Base-by-base conservation (phyloP, 176 grass and related monocot genomes). In the Bothriochloa decipiens region DNA sequence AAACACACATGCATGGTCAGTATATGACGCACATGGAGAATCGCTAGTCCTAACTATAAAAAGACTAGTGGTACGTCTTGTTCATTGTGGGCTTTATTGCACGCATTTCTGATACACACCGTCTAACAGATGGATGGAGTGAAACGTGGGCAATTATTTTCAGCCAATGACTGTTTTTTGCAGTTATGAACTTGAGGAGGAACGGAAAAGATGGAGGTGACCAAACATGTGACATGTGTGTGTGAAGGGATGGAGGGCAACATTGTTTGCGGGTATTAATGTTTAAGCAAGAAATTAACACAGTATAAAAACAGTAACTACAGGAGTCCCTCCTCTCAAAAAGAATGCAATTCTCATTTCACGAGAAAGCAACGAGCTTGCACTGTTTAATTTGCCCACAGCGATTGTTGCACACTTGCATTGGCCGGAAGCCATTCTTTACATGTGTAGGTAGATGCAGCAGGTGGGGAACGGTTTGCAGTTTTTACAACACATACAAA, bases 1-100 rank as follows among this genome's bases (percentile, higher is more conserved):
- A 74, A 29, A 49, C 3, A 62, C 0, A 9, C 23, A 62, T 26
- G n/a, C 14, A 49, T 4, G 70, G n/a, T 16, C 23, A 23, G 4
- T 57, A 70, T 15, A 49, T 18, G 43, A 26, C 26, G 43, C 70
- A 74, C 43, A 49, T 49, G 70, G 70, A 74, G 27, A 74, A 29
- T 10, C 16, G 20, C 20, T 62, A 57, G 52, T 20, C 6, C 52
- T 57, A 57, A 22, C 52, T 57, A 57, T 57, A 57, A 57, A 2
- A 57, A 22, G 52, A 49, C 46, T 3, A 57, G 13, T 16, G 9
- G 0, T 6, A 11, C 0, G 42, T 28, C 70, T 5, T 46, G 23
- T 47, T n/a, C 41, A 45, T 71, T 45, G 70, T 42, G 69, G n/a
- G 11, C 18, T 12, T 35, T 43, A 37, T 37, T 37, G 36, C 5